A percentile compares a stretch with the other conserved stretches of the same genome.
Conservation (phyloP, 805 yeast genomes). For the Kazachstania bromeliacearum region DNA sequence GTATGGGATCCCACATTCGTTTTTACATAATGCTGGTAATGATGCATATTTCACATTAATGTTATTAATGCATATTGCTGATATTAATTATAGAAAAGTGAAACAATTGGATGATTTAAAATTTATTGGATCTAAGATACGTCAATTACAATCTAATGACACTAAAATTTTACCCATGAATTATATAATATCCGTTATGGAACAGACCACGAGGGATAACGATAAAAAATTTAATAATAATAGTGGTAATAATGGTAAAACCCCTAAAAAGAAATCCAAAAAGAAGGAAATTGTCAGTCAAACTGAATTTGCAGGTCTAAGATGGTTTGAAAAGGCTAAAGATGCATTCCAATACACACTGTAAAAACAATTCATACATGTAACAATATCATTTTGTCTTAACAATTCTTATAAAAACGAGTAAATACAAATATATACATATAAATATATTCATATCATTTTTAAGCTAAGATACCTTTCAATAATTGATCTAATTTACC, state of each 20-base stretch:
- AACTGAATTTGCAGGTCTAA: not conserved
- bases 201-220: not conserved
- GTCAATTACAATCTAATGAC: conserved; percentile 5
- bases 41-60: conserved; percentile 56
- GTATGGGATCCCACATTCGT: conserved; percentile 45
- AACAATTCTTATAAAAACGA: no score
- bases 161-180: not conserved
- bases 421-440: conserved; percentile 7
- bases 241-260: not conserved
- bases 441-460: not conserved
- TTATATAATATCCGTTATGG: not conserved
- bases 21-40: conserved; percentile 62
- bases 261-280: not conserved
- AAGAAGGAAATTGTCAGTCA: not conserved
- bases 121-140: conserved; percentile 12
- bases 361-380: no score
- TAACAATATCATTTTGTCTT: no score
- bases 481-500: conserved; percentile 47
- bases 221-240: not conserved
- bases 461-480: conserved; percentile 5
- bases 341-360: not conserved
- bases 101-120: conserved; percentile 20
- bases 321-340: not conserved
- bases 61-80: conserved; percentile 41
- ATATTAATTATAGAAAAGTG: conserved; percentile 26